Percentiles rank a stretch among this genome's conserved stretches.
Evolutionary conservation across 2,329 filamentous ascomycete species (phyloP).

Genomic region (Sordariomycetes sp.): DNA sequence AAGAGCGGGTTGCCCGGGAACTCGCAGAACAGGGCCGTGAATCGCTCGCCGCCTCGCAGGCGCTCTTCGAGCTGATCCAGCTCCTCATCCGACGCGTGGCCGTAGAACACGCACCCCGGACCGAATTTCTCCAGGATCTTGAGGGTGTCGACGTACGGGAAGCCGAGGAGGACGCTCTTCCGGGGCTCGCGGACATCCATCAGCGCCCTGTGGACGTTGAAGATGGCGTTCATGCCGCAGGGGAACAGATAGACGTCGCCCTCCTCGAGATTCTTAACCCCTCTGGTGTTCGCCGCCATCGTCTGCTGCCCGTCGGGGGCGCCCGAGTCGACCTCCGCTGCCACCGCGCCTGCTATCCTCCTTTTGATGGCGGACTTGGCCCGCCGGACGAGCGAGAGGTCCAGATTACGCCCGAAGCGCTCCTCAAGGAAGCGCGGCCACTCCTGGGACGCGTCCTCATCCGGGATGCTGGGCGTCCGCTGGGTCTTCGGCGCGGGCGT

Average conservation of each 20-base stretch:
- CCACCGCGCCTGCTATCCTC: slow-evolving; percentile 78
- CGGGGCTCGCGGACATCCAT: slow-evolving; percentile 47
- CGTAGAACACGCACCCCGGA: slow-evolving; percentile 79
- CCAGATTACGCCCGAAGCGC: slow-evolving; percentile 83
- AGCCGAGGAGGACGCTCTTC: slow-evolving; percentile 87
- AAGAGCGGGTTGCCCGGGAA: slow-evolving; percentile 90
- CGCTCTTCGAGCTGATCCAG: slow-evolving; percentile 70
- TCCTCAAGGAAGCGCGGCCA: slow-evolving; percentile 79
- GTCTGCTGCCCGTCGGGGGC: slow-evolving; percentile 9
- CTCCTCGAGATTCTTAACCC: slow-evolving; percentile 57
- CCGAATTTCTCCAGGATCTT: slow-evolving; percentile 95
- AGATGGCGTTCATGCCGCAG: slow-evolving; percentile 91
- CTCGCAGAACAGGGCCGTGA: slow-evolving; percentile 80
- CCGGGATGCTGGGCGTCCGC: slow-evolving; percentile 6
- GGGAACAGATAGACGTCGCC: slow-evolving; percentile 84
- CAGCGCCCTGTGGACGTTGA: slow-evolving; percentile 68
- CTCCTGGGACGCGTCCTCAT: slow-evolving; percentile 39
- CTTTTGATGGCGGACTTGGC: slow-evolving; percentile 77
- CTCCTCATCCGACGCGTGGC: slow-evolving; percentile 62
- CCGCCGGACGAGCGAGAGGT: slow-evolving; percentile 62
- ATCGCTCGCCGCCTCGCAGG: slow-evolving; percentile 59
- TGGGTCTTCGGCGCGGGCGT: slow-evolving; percentile 10
- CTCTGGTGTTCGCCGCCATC: slow-evolving; percentile 27
- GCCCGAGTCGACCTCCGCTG: slow-evolving; percentile 47
- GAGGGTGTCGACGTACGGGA: slow-evolving; percentile 91